Evolutionary conservation across 2,329 filamentous ascomycete genomes (phyloP).

Genomic region (Cephalotrichum gorgonifer): DNA sequence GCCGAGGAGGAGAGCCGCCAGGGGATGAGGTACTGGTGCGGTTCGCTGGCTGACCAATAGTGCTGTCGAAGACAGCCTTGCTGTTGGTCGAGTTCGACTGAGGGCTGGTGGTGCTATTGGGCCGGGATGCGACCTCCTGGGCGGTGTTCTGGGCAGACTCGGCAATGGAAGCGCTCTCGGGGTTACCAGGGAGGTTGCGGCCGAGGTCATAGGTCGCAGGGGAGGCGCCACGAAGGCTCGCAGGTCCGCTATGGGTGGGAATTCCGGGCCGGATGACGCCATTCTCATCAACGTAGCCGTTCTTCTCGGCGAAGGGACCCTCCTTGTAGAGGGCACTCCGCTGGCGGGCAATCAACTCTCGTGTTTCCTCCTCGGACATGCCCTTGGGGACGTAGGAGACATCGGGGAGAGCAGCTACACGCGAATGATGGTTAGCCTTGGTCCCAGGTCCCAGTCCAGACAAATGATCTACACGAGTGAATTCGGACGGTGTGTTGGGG

Average conservation of each 20-base stretch:
- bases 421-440: slow-evolving; percentile 3
- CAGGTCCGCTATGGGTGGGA: slow-evolving; percentile 53
- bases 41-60: slow-evolving; percentile 52
- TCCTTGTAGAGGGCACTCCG: slow-evolving; percentile 89
- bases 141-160: slow-evolving; percentile 37
- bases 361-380: slow-evolving; percentile 92
- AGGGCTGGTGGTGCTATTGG: slow-evolving; percentile 80
- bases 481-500: slow-evolving; percentile 1
- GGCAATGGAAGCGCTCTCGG: slow-evolving; percentile 28
- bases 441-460: slow-evolving; percentile 6
- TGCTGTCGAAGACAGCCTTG: slow-evolving; percentile 50
- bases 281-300: slow-evolving; percentile 58
- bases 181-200: slow-evolving; percentile 25
- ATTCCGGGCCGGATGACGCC: slow-evolving; percentile 52
- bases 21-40: slow-evolving; percentile 79
- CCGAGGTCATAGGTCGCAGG: slow-evolving; percentile 60
- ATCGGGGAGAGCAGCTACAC: slow-evolving; percentile 41
- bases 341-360: slow-evolving; percentile 91
- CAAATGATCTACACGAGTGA: slow-evolving; percentile 5
- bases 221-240: slow-evolving; percentile 63
- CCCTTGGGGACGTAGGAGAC: slow-evolving; percentile 45
- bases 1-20: slow-evolving; percentile 66
- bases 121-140: slow-evolving; percentile 29
- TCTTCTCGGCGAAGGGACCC: slow-evolving; percentile 55
- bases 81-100: slow-evolving; percentile 51